A percentile compares a stretch with the other conserved stretches of the same genome.
phyloP scores from a whole-genome alignment of 495 filamentous ascomycete species.

The Ramalina peruviana region DNA sequence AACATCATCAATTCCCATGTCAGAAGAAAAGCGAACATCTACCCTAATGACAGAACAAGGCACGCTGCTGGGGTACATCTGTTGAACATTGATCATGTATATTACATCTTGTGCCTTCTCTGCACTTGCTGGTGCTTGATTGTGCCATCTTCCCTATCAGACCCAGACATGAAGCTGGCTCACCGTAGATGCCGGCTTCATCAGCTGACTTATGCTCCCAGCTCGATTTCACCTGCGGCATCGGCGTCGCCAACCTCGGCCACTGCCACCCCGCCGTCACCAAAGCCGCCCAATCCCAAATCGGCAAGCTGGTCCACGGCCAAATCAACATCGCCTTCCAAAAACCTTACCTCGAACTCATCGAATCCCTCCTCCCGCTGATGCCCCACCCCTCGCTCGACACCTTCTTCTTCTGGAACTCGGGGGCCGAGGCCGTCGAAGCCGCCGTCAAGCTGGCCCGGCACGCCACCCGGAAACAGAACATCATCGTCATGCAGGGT shows the following conservation, averaged over 20 bases:
- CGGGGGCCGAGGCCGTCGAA: conserved; percentile 40
- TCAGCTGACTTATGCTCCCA: neutral
- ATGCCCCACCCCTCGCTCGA: conserved; percentile 14
- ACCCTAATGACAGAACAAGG: too few species aligned
- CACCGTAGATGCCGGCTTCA: neutral
- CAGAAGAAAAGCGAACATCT: too few species aligned
- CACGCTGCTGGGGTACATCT: too few species aligned
- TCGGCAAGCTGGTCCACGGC: conserved; percentile 10
- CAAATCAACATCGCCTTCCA: conserved; percentile 16
- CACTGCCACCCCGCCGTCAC: conserved; percentile 13
- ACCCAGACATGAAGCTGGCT: too few species aligned
- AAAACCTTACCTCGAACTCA: conserved; percentile 11
- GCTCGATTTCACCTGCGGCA: conserved; percentile 13
- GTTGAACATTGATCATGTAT: too few species aligned
- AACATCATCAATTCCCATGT: too few species aligned
- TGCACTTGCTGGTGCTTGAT: too few species aligned
- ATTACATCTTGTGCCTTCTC: too few species aligned
- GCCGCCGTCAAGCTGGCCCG: conserved; percentile 41
- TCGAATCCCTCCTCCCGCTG: conserved; percentile 6
- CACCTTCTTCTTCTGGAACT: conserved; percentile 14
- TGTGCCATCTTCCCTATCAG: too few species aligned
- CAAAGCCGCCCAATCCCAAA: conserved; percentile 10
- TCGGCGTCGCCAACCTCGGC: conserved; percentile 12
- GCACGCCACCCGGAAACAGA: conserved; percentile 21
- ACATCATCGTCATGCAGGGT: conserved; percentile 14